Base-by-base conservation (phyloP, 495 filamentous ascomycete genomes). In the Aspergillus avenaceus region DNA sequence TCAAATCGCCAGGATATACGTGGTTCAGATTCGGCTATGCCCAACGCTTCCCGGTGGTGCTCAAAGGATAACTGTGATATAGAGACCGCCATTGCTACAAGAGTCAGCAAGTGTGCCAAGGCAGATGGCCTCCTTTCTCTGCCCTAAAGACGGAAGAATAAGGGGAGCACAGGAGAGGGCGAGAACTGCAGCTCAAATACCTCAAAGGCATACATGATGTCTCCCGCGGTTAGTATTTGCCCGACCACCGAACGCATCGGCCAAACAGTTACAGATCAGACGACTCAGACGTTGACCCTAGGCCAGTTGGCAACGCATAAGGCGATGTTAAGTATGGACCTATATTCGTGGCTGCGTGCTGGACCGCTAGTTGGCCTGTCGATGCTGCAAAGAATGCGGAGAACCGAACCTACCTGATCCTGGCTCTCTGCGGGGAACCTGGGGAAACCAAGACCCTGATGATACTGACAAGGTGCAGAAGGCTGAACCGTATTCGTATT, bases 1-100 rank as follows among this genome's bases (percentile, higher is more conserved):
- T 51, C 29, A 12, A 51, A 56, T 25, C 53, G 47, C 53, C 53
- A 56, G 6, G 53, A 56, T 14, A 56, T 48, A 0, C 53, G 48
- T 3, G 53, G 53, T 1, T 44, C 32, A 9, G 53, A 19, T 22
- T 56, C 53, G 4, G 34, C 47, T 14, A 56, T 56, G 0, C 53
- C 47, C 1, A 56, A 38, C 26, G 47, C 43, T 8, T 41, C 8
- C 13, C 47, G 53, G 23, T 56, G 53, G 24, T 56, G 53, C 36
- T 56, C 53, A 29, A 56, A 56, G 18, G 48, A 47, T 23, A 51
- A 21, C n/a, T 43, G 37, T 1, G 53, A 48, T 19, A 56, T 56
- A 12, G 53, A 56, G 31, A 56, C 37, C 16, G 53, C 37, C 53
- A 56, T 56, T 12, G 34, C 28, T 12, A n/a, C 5, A 8, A 34